phyloP scores from a whole-genome alignment of 164 flowering plant genomes.

The Malania oleifera region DNA sequence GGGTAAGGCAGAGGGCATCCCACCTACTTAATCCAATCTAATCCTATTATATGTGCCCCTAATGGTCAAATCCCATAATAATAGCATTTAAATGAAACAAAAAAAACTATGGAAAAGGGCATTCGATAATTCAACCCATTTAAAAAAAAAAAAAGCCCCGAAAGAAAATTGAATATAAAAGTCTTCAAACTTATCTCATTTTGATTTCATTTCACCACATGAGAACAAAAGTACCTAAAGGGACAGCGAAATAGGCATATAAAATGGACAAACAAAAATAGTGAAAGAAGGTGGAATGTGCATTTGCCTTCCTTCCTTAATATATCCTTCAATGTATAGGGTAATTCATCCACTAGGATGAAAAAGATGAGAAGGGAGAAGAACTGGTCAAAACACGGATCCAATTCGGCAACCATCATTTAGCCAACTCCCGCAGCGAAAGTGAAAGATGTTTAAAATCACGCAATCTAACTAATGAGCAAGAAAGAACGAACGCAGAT shows the following conservation, averaged over 20 bases:
- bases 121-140: too few relatives aligned
- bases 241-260: not conserved
- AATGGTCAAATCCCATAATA: too few relatives aligned
- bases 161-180: too few relatives aligned
- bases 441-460: slow-evolving; percentile 12
- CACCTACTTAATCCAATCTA: too few relatives aligned
- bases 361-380: slow-evolving; percentile 17
- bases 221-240: not conserved
- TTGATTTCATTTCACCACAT: too few relatives aligned
- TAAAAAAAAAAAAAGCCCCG: too few relatives aligned
- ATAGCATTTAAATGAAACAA: too few relatives aligned
- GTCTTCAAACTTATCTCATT: too few relatives aligned
- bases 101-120: too few relatives aligned
- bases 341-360: slow-evolving; percentile 10
- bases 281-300: not conserved
- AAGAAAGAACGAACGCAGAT: slow-evolving; percentile 7
- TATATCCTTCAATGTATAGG: slow-evolving; percentile 27
- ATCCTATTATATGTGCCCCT: too few relatives aligned
- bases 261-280: not conserved
- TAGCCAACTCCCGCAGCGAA: slow-evolving; percentile 11
- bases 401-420: slow-evolving; percentile 8
- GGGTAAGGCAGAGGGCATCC: too few relatives aligned
- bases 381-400: slow-evolving; percentile 19
- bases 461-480: slow-evolving; percentile 5
- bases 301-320: slow-evolving; percentile 14